phyloP scores from a whole-genome alignment of 768 basidiomycete genomes.

The Dioszegia hungarica region DNA sequence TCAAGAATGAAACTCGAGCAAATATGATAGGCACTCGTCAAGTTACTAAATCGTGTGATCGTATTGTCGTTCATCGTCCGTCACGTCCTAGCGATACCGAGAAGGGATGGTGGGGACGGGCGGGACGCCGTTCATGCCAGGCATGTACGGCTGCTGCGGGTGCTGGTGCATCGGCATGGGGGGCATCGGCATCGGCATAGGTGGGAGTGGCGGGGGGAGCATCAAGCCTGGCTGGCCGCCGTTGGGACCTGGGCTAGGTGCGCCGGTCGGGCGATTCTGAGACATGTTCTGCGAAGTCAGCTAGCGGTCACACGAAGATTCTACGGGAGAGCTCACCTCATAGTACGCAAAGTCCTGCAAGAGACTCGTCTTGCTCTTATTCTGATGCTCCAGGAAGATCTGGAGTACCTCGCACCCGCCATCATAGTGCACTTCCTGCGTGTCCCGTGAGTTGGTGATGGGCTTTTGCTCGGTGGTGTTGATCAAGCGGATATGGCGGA shows the following conservation, averaged over 20 bases:
- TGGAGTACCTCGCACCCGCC: slow-evolving; percentile 94
- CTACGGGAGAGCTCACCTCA: slow-evolving; percentile 30
- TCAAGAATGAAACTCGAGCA: too few relatives aligned
- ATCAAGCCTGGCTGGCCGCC: neutral
- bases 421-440: slow-evolving; percentile 91
- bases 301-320: neutral
- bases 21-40: too few relatives aligned
- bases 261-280: neutral
- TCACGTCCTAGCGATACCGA: slow-evolving; percentile 15
- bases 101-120: slow-evolving; percentile 27
- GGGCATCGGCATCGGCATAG: neutral
- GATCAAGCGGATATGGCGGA: slow-evolving; percentile 46
- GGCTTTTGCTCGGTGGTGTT: slow-evolving; percentile 98
- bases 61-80: neutral
- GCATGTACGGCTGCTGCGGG: slow-evolving; percentile 9
- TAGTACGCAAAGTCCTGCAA: slow-evolving; percentile 64
- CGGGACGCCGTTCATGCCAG: slow-evolving; percentile 4
- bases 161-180: neutral
- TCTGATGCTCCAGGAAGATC: slow-evolving; percentile 79
- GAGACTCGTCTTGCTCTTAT: slow-evolving; percentile 80
- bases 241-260: neutral
- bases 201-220: slow-evolving; percentile 5
- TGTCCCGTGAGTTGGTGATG: slow-evolving; percentile 95
- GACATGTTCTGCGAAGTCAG: slow-evolving; percentile 4
- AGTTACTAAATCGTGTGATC: too few relatives aligned